Evolutionary conservation across 768 basidiomycete genomes (phyloP), one percentile per base, ranked within the genome.

Genomic region (Trametes villosa): DNA sequence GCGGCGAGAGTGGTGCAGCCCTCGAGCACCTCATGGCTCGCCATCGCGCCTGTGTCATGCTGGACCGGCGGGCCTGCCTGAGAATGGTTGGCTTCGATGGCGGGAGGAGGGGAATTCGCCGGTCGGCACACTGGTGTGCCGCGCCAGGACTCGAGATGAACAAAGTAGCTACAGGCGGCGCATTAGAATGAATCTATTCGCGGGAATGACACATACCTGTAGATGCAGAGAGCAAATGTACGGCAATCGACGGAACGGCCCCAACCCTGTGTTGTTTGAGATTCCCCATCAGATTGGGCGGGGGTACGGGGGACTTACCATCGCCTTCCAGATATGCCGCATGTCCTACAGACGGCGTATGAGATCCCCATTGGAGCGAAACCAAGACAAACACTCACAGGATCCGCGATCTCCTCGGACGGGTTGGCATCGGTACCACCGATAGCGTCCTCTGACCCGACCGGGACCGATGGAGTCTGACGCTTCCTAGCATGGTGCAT

Each of bases 251-350:
- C 29, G 1, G 53, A 53, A n/a, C 53, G 40, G 18, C 40, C 11
- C 53, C 53, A 53, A 29, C 41, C 41, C 53, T 53, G 9, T 40
- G 7, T 3, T 9, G 17, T 17, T 5, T 8, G 1, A 26, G 9
- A 30, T 15, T 0, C 3, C 20, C 8, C 4, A 1, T 40, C 18
- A 6, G 15, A 9, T 9, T 30, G 26, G 22, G 18, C 5, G 8
- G 13, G n/a, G 2, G 13, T 11, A 12, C 2, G 38, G 40, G 0
- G 9, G 29, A 31, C 29, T 42, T 13, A 53, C 53, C 53, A 41
- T 42, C 27, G 42, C 53, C n/a, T 44, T 53, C 53, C 53, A 53
- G 2, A 53, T 18, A 40, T 53, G 42, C 53, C 13, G 27, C 15
- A 53, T 42, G 31, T 53, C 53, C 53, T 53, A 31, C 4, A 20